Percentiles rank a stretch among this genome's conserved stretches.
Conservation (phyloP, 345 rosid genomes). For the Hypericum perforatum region DNA sequence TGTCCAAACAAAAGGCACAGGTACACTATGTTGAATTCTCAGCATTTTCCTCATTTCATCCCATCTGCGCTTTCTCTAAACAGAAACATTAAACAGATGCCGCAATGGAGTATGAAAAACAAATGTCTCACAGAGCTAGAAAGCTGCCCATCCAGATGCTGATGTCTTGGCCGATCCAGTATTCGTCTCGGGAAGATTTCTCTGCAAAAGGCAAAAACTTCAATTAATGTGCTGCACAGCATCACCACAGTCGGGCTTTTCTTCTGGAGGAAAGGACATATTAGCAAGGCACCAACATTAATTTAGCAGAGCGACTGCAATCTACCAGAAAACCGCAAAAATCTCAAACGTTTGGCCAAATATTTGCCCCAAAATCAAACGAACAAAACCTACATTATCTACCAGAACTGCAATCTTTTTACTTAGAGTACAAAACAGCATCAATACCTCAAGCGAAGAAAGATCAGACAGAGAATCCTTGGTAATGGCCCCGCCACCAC, state of each 20-base stretch:
- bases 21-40: no score
- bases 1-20: no score
- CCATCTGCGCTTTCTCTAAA: no score
- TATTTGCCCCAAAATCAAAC: no score
- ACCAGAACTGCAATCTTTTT: neutral
- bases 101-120: no score
- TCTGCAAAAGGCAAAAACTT: slow-evolving; percentile 39
- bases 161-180: slow-evolving; percentile 47
- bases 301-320: no score
- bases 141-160: slow-evolving; percentile 99
- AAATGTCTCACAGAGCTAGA: slow-evolving; percentile 28
- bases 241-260: neutral
- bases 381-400: no score
- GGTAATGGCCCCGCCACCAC: slow-evolving; percentile 28
- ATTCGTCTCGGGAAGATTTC: slow-evolving; percentile 56
- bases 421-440: neutral
- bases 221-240: neutral
- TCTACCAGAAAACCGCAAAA: no score
- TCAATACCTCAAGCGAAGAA: slow-evolving; percentile 65
- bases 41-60: no score
- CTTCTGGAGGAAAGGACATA: neutral
- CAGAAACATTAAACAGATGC: no score
- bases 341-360: no score
- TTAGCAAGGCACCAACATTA: neutral
- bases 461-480: slow-evolving; percentile 57